A percentile compares a stretch with the other conserved stretches of the same genome.
Conservation (phyloP, 2,329 filamentous ascomycete species). For the Pseudocercospora fuligena region DNA sequence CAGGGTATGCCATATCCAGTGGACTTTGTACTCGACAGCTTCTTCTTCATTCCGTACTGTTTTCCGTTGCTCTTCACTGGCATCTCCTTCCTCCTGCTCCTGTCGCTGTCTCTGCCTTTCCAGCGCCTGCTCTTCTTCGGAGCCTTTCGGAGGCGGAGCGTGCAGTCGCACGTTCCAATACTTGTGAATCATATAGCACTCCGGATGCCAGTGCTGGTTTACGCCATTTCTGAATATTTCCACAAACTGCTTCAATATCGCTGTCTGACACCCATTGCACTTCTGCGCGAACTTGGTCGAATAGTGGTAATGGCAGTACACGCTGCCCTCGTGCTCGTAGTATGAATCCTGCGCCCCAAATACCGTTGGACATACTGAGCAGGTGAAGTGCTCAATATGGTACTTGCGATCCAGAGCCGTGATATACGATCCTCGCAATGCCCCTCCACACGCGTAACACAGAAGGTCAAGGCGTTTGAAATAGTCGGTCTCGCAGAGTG, state of each 20-base stretch:
- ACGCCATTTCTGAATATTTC: conserved; percentile 98
- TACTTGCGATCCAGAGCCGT: conserved; percentile 97
- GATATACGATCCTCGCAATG: conserved; percentile 94
- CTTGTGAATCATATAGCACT: conserved; percentile 99
- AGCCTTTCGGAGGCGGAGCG: conserved; percentile 44
- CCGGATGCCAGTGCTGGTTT: conserved; percentile 98
- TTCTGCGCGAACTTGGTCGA: conserved; percentile 95
- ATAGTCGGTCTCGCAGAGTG: conserved; percentile 96
- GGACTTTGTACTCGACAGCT: conserved; percentile 95
- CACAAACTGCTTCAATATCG: conserved; percentile 98
- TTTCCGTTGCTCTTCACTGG: conserved; percentile 71
- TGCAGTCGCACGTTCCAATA: conserved; percentile 96
- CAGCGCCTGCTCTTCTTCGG: conserved; percentile 39
- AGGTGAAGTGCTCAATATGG: conserved; percentile 98
- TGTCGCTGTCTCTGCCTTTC: conserved; percentile 37
- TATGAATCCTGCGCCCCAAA: conserved; percentile 98
- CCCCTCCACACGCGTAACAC: conserved; percentile 89
- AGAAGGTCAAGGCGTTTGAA: conserved; percentile 89
- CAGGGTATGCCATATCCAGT: conserved; percentile 95
- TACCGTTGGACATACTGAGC: conserved; percentile 94
- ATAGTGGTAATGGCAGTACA: conserved; percentile 99
- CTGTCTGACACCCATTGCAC: conserved; percentile 95
- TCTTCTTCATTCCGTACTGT: conserved; percentile 85
- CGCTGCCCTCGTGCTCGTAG: conserved; percentile 94
- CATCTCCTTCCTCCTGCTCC: conserved; percentile 54